Conservation (phyloP, 1,284 basidiomycete genomes). For the Rhodotorula sp. region DNA sequence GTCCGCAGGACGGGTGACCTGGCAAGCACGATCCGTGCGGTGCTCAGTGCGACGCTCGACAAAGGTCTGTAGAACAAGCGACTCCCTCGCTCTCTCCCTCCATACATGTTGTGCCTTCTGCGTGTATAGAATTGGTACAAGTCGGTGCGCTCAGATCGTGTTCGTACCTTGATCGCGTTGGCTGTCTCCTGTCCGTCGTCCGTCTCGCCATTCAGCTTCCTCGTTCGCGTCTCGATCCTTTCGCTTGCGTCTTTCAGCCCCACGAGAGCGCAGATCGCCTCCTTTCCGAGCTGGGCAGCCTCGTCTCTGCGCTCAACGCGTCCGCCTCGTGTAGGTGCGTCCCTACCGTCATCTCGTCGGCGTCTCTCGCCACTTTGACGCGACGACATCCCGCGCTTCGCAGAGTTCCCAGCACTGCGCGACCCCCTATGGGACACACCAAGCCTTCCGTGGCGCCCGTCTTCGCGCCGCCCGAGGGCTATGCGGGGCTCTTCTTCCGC, state of each 20-base stretch:
- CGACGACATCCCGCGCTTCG: not conserved
- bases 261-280: no score
- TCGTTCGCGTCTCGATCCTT: no score
- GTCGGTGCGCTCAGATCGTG: no score
- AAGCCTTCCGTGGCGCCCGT: not conserved
- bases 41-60: slow-evolving; percentile 31
- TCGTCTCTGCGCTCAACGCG: no score
- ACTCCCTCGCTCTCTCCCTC: no score
- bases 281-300: not conserved
- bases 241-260: no score
- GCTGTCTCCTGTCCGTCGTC: no score
- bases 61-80: slow-evolving; percentile 12
- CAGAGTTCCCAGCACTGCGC: not conserved
- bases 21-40: slow-evolving; percentile 31
- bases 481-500: slow-evolving; percentile 18
- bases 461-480: slow-evolving; percentile 14
- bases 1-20: slow-evolving; percentile 37
- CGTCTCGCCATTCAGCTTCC: no score
- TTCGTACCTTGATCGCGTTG: no score
- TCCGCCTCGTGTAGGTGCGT: not conserved
- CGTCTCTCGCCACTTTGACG: no score
- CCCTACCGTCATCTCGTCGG: not conserved
- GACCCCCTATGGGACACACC: not conserved
- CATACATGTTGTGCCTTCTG: no score
- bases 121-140: no score